A percentile compares a stretch with the other conserved stretches of the same genome.
These are phyloP conservation scores for Tagetes erecta DNA, from an alignment of 129 eudicot species.

Conservation along the genomic window DNA sequence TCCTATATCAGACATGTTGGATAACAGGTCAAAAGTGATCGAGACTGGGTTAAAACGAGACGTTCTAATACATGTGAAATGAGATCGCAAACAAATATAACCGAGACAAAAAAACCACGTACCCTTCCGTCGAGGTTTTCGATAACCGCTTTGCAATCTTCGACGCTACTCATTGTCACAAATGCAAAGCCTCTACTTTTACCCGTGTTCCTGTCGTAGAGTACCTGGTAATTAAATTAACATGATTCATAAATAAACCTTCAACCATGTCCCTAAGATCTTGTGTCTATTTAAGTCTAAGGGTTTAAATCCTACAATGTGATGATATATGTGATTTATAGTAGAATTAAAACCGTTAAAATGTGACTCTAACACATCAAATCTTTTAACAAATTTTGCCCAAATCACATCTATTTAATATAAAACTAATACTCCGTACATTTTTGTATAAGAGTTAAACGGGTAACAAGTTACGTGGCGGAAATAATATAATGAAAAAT, in stretches of 20 bases:
- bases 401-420: too few species aligned
- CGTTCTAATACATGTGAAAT: neutral
- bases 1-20: conserved; percentile 44
- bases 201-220: conserved; percentile 70
- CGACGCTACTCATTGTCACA: conserved; percentile 87
- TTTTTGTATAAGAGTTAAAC: too few species aligned
- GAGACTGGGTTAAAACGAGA: neutral
- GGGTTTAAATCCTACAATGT: too few species aligned
- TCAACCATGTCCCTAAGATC: too few species aligned
- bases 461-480: too few species aligned
- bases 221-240: conserved; percentile 51
- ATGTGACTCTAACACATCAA: too few species aligned
- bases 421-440: too few species aligned
- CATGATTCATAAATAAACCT: neutral
- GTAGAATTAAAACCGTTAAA: too few species aligned
- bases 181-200: conserved; percentile 95
- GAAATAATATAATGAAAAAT: too few species aligned
- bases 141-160: conserved; percentile 75
- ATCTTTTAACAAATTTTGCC: too few species aligned
- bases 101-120: neutral
- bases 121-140: conserved; percentile 90
- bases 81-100: neutral
- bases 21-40: neutral
- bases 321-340: too few species aligned
- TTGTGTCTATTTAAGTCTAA: too few species aligned